Evolutionary conservation across 768 basidiomycete species (phyloP).

Genomic region (Infundibulicybe gibba): DNA sequence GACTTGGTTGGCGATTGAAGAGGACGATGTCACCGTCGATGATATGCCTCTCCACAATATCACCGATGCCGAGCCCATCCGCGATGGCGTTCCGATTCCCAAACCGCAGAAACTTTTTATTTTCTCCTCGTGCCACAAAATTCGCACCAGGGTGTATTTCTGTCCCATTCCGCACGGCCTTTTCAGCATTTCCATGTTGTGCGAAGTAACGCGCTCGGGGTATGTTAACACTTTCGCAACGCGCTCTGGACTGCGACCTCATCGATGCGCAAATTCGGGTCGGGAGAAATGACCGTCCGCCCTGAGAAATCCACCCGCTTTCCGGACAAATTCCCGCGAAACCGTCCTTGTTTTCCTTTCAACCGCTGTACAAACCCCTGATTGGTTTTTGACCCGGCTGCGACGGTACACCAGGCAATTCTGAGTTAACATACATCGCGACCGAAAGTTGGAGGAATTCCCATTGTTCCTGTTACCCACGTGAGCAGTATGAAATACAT

Average conservation of each 20-base stretch:
- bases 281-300: conserved; percentile 97
- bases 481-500: conserved; percentile 1
- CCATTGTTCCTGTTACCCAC: conserved; percentile 81
- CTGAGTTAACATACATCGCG: conserved; percentile 98
- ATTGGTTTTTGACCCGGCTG: conserved; percentile 91
- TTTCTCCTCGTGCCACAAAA: conserved; percentile 80
- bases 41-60: conserved; percentile 93
- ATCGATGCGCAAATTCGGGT: conserved; percentile 96
- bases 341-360: conserved; percentile 98
- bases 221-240: conserved; percentile 95
- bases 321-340: conserved; percentile 96
- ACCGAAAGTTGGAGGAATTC: conserved; percentile 93
- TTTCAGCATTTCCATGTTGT: conserved; percentile 78
- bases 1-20: conserved; percentile 97
- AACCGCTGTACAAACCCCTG: conserved; percentile 94
- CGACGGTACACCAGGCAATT: conserved; percentile 88
- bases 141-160: conserved; percentile 95
- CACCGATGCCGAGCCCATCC: conserved; percentile 79
- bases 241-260: conserved; percentile 97
- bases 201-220: conserved; percentile 89
- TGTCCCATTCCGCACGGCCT: conserved; percentile 83
- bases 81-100: conserved; percentile 80
- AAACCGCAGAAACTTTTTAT: conserved; percentile 88
- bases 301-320: conserved; percentile 99
- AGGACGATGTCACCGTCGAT: conserved; percentile 94